Base-by-base conservation (phyloP, 2,329 filamentous ascomycete genomes). In the Fusarium sp. region DNA sequence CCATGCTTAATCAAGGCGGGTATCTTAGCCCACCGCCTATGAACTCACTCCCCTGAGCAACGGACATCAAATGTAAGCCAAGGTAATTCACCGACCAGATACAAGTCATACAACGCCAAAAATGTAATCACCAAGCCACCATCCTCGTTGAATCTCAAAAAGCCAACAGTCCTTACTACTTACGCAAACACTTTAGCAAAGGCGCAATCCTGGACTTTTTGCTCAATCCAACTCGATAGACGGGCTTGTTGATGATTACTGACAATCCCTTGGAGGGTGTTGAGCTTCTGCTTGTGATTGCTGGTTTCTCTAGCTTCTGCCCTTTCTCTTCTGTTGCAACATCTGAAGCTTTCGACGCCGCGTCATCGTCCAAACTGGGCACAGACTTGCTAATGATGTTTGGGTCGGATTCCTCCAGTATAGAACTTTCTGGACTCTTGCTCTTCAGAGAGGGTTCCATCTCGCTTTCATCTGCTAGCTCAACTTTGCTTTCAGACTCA, bases 171-270 rank as follows among this genome's bases (percentile, higher is more conserved):
- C n/a, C 15, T 55, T 41, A 54, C 39, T 94, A 95, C 75, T 87
- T 88, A 61, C 82, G 83, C 59, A 88, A 71, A 28, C 82, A 82
- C 78, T 88, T 88, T 31, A 89, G 79, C 59, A 89, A 76, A 33
- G 87, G 86, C 39, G 86, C 85, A 67, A 89, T 88, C 64, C 84
- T 82, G 24, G 83, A 83, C 74, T 78, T 82, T 77, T 83, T 87
- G 79, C 86, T 88, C 71, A 88, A 77, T 7, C 87, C 87, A 60
- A 89, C 86, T 22, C 87, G 82, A 69, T 85, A 87, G 22, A 83
- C 70, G 22, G 85, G 85, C 68, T 84, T 86, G 20, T 75, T 75
- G 28, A 68, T 63, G 16, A 76, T 55, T n/a, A 70, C 60, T 16
- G 74, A 72, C 24, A 75, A 26, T 15, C 75, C 74, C 24, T 70